These are phyloP conservation scores for Funneliformis geosporum DNA, from an alignment of 192 early-diverging fungal genomes.

Conservation along the genomic window DNA sequence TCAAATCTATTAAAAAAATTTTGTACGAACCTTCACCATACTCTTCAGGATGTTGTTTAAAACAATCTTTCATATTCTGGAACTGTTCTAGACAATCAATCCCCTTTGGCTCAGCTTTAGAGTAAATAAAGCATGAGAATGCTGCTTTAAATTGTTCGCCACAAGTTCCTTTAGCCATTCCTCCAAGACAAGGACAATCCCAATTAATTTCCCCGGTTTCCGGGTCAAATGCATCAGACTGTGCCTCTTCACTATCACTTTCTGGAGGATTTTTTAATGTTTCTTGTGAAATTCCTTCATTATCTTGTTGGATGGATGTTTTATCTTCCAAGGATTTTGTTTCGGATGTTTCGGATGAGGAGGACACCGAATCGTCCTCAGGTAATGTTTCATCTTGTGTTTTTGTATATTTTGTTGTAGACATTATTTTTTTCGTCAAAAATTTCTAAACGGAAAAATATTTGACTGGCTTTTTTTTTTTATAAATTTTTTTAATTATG, in stretches of 20 bases:
- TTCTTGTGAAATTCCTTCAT: not conserved
- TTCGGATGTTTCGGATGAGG: too few relatives aligned
- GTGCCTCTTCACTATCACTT: conserved; percentile 11
- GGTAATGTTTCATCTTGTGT: not conserved
- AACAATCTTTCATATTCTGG: conserved; percentile 92
- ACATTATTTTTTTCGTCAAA: not conserved
- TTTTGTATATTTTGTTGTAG: not conserved
- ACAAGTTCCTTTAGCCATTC: conserved; percentile 96
- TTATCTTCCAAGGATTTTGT: too few relatives aligned
- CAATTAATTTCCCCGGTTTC: conserved; percentile 94
- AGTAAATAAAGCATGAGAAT: conserved; percentile 97
- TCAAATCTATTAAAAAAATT: not conserved
- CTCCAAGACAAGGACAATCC: conserved; percentile 94
- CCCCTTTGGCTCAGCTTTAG: conserved; percentile 93
- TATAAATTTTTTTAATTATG: too few relatives aligned
- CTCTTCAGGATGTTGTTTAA: conserved; percentile 86
- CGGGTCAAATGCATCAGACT: conserved; percentile 67
- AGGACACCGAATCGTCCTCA: too few relatives aligned
- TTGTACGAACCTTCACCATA: conserved; percentile 71
- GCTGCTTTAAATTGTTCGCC: conserved; percentile 95
- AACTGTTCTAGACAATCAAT: conserved; percentile 94
- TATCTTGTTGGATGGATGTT: too few relatives aligned
- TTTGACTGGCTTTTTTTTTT: not conserved
- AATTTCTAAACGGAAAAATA: not conserved
- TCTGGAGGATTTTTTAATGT: not conserved